Conservation (phyloP, 2,329 filamentous ascomycete species). For the Chaetomium sp. region DNA sequence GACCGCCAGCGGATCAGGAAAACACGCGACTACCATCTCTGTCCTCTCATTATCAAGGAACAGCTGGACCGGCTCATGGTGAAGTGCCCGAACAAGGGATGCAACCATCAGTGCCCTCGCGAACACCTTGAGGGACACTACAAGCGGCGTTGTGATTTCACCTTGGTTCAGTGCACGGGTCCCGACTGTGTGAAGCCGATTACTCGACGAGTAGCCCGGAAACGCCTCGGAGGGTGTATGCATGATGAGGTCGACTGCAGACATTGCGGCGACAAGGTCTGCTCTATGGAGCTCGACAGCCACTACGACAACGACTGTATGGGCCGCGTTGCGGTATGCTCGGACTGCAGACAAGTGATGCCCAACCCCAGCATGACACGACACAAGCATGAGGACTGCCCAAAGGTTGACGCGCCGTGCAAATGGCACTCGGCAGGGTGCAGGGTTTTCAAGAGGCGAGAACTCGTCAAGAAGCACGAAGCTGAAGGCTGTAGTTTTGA, state of each 20-base stretch:
- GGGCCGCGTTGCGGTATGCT: slow-evolving; percentile 43
- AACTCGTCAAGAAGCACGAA: slow-evolving; percentile 39
- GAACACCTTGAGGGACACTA: slow-evolving; percentile 52
- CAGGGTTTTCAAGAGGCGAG: slow-evolving; percentile 33
- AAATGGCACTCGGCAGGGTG: slow-evolving; percentile 47
- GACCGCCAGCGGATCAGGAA: slow-evolving; percentile 43
- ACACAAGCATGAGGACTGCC: slow-evolving; percentile 43
- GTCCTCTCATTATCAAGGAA: slow-evolving; percentile 43
- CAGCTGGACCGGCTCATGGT: slow-evolving; percentile 56
- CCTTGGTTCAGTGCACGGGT: slow-evolving; percentile 50
- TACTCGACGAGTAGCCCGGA: slow-evolving; percentile 34
- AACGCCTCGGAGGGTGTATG: slow-evolving; percentile 45
- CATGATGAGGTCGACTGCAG: slow-evolving; percentile 47
- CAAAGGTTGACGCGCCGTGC: slow-evolving; percentile 36
- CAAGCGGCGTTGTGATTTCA: slow-evolving; percentile 49
- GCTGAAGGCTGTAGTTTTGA: slow-evolving; percentile 44
- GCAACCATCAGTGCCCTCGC: slow-evolving; percentile 43
- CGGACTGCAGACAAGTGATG: slow-evolving; percentile 41
- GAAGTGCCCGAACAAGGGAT: slow-evolving; percentile 53
- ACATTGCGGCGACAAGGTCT: slow-evolving; percentile 47
- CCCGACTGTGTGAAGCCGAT: slow-evolving; percentile 46
- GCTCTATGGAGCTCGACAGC: slow-evolving; percentile 42
- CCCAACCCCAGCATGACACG: slow-evolving; percentile 39
- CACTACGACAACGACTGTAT: slow-evolving; percentile 39
- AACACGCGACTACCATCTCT: slow-evolving; percentile 30